A percentile compares a stretch with the other conserved stretches of the same genome.
Conservation (phyloP, 2,329 filamentous ascomycete species). For the Alternaria gaisen region DNA sequence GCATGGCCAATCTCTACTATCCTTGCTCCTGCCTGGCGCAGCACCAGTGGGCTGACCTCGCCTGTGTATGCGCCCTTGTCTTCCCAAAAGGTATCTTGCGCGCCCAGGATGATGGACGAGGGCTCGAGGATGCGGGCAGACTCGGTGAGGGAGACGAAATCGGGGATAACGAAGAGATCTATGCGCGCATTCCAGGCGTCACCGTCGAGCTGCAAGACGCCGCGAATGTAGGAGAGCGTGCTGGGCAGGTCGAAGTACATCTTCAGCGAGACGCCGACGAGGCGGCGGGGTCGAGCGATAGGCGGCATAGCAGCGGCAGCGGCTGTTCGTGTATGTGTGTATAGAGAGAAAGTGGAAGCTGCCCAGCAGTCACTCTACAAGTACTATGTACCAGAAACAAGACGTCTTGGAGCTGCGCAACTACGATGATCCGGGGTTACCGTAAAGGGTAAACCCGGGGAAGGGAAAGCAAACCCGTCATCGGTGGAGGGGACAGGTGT, state of each 20-base stretch:
- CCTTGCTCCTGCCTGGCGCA: slow-evolving; percentile 72
- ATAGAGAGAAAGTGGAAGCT: neutral
- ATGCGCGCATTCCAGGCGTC: slow-evolving; percentile 65
- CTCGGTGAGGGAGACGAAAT: slow-evolving; percentile 73
- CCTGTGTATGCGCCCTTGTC: slow-evolving; percentile 79
- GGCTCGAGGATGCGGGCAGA: slow-evolving; percentile 60
- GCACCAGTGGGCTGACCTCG: slow-evolving; percentile 74
- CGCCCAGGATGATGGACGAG: slow-evolving; percentile 71
- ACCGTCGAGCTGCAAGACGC: slow-evolving; percentile 55
- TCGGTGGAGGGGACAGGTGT: slow-evolving; percentile 6
- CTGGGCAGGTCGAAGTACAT: slow-evolving; percentile 78
- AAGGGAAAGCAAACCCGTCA: neutral
- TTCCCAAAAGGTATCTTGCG: slow-evolving; percentile 78
- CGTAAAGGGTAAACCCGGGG: slow-evolving; percentile 12
- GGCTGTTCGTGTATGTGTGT: neutral
- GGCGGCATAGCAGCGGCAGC: slow-evolving; percentile 37
- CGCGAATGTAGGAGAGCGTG: slow-evolving; percentile 62
- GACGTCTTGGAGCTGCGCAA: slow-evolving; percentile 3
- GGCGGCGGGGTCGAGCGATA: slow-evolving; percentile 61
- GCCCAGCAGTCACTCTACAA: neutral
- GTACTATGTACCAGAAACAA: neutral
- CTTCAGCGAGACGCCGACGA: slow-evolving; percentile 78
- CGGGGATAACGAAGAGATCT: slow-evolving; percentile 80
- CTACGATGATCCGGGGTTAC: slow-evolving; percentile 10
- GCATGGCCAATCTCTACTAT: slow-evolving; percentile 85